phyloP scores from a whole-genome alignment of 1,284 basidiomycete genomes.

The Polyporus tsugae region DNA sequence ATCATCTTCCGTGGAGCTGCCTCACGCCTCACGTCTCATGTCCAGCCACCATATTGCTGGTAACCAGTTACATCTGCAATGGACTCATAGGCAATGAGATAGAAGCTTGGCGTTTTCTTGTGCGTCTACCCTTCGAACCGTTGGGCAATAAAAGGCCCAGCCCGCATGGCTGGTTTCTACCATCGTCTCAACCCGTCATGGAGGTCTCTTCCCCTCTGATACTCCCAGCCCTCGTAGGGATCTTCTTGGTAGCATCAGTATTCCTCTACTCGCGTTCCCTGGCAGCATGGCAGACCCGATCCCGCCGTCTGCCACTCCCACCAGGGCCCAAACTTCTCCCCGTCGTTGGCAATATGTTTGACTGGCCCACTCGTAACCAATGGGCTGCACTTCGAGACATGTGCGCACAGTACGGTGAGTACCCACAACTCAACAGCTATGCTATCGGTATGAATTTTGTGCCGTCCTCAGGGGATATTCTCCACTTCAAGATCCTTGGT shows the following conservation, averaged over 20 bases:
- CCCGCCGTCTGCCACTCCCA: constrained; percentile 9
- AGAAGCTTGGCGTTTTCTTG: not conserved
- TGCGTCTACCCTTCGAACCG: not conserved
- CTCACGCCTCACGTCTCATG: not conserved
- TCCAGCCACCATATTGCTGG: not conserved
- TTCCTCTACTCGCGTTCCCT: not conserved
- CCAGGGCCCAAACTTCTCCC: constrained; percentile 13
- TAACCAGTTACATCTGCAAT: not conserved
- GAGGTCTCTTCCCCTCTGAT: not conserved
- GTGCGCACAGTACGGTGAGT: constrained; percentile 14
- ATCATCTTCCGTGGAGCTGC: not conserved
- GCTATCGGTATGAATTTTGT: too few species aligned
- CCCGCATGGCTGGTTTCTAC: not conserved
- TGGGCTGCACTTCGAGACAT: constrained; percentile 5
- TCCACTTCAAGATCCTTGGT: constrained; percentile 35
- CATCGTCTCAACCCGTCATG: not conserved
- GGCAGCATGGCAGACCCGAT: not conserved
- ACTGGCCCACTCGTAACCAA: constrained; percentile 2
- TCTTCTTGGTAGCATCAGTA: not conserved
- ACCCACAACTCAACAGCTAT: too few species aligned
- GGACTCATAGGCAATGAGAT: not conserved
- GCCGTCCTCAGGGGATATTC: constrained; percentile 28
- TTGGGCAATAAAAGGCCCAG: not conserved
- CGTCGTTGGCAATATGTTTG: constrained; percentile 13
- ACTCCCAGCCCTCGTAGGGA: not conserved